These are phyloP conservation scores for Aspergillus sojae DNA, from an alignment of 2,329 filamentous ascomycete genomes.

Conservation along the genomic window DNA sequence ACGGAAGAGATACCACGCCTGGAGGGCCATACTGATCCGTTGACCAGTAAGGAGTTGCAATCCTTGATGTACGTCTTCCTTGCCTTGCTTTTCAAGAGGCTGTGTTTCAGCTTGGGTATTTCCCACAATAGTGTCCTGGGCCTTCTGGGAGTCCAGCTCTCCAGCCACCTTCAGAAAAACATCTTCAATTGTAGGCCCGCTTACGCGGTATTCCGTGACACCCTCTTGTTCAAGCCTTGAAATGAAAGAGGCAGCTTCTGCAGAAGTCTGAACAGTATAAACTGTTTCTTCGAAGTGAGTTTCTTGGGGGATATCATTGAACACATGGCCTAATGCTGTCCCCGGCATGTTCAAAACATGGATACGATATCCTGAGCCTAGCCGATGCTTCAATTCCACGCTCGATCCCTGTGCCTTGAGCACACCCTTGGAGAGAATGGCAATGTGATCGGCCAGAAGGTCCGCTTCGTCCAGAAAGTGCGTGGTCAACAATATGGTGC, in stretches of 20 bases:
- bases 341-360: slow-evolving; percentile 65
- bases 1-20: slow-evolving; percentile 72
- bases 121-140: slow-evolving; percentile 14
- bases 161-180: slow-evolving; percentile 86
- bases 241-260: slow-evolving; percentile 72
- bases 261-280: slow-evolving; percentile 71
- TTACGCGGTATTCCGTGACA: slow-evolving; percentile 78
- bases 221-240: slow-evolving; percentile 66
- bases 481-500: slow-evolving; percentile 86
- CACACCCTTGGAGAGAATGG: slow-evolving; percentile 80
- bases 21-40: slow-evolving; percentile 68
- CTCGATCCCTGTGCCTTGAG: slow-evolving; percentile 82
- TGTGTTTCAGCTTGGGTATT: slow-evolving; percentile 15
- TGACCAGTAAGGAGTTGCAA: slow-evolving; percentile 65
- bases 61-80: slow-evolving; percentile 13
- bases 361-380: slow-evolving; percentile 84
- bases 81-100: slow-evolving; percentile 15
- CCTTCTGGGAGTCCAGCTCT: slow-evolving; percentile 58
- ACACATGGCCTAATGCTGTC: slow-evolving; percentile 46
- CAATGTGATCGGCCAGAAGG: slow-evolving; percentile 83
- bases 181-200: slow-evolving; percentile 88
- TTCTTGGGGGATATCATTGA: slow-evolving; percentile 61
- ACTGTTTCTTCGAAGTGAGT: slow-evolving; percentile 70
- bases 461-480: slow-evolving; percentile 95
- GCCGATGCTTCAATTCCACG: slow-evolving; percentile 77